phyloP scores from a whole-genome alignment of 331 rosid species.

The Rhamnella rubrinervis region DNA sequence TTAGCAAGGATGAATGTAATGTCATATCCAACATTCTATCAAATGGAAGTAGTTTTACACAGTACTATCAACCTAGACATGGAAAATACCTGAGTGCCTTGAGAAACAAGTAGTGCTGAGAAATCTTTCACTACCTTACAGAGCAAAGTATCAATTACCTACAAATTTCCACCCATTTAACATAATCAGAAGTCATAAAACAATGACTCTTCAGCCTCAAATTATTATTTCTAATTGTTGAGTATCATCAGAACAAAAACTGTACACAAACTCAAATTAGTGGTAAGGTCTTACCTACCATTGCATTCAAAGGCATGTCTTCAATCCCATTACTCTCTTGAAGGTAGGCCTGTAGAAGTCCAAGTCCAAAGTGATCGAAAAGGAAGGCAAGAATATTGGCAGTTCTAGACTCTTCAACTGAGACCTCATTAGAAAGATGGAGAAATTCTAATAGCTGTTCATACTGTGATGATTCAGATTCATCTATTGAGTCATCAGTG shows the following conservation, averaged over 20 bases:
- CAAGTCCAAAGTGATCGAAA: constrained; percentile 86
- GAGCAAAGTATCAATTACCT: constrained; percentile 87
- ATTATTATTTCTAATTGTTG: no score
- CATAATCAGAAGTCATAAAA: constrained; percentile 17
- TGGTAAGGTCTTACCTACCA: constrained; percentile 88
- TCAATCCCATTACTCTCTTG: constrained; percentile 63
- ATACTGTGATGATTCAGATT: constrained; percentile 85
- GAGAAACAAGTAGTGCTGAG: constrained; percentile 81
- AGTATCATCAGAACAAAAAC: not conserved
- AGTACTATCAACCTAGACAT: constrained; percentile 9
- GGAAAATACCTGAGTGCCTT: constrained; percentile 80
- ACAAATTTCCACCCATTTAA: constrained; percentile 28
- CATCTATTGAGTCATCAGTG: constrained; percentile 78
- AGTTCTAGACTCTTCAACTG: constrained; percentile 69
- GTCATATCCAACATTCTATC: not conserved
- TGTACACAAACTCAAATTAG: not conserved
- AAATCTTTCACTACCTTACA: constrained; percentile 89
- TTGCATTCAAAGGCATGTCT: constrained; percentile 88
- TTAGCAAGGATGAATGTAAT: not conserved
- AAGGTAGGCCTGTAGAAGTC: constrained; percentile 86
- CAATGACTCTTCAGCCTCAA: not conserved
- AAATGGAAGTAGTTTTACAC: constrained; percentile 5
- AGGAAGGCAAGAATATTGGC: constrained; percentile 75
- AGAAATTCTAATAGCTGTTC: constrained; percentile 84
- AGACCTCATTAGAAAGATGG: constrained; percentile 71